Base-by-base conservation (phyloP, 495 filamentous ascomycete species). In the Thermochaetoides thermophila region DNA sequence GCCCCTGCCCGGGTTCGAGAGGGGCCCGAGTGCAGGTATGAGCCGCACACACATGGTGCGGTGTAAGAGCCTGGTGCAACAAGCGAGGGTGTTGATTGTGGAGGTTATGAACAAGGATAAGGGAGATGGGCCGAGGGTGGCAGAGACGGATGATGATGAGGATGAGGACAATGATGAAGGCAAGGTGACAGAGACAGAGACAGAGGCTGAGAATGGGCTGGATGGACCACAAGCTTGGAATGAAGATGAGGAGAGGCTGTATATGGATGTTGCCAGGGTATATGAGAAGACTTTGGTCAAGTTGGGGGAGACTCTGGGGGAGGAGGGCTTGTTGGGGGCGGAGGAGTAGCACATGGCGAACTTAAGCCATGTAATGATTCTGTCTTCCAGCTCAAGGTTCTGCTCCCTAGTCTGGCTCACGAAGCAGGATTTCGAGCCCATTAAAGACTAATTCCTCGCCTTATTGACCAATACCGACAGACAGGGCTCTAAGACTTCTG, bases 1-100 rank as follows among this genome's bases (percentile, higher is more conserved):
- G 7, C 44, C 61, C 0, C 57, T 92, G 2, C 74, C 80, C 0
- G 83, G 83, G 0, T 79, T 81, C 39, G 66, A 68, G 34, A 60
- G 68, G 34, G 61, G 68, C 16, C 64, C 68, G 5, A 38, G 54
- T 17, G 45, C 29, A 3, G 67, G 63, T 7, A 50, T 69, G 43
- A 75, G 71, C 49, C 69, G 62, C 31, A 84, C 78, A 0, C 81
- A 92, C 49, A 89, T 83, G 63, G 81, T 94, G 12, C 68, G 85
- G 24, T 76, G 84, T 33, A 80, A 76, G 50, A 76, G 78, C 43
- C 48, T 86, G 15, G 78, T 81, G 2, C 78, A 85, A 52, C 61
- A 68, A 32, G 74, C 75, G 11, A 57, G 80, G 20, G 61, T 87
- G 17, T 42, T 70, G 13, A 69, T 84, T 18, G 68, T 80, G 14